Evolutionary conservation across 257 asterid genomes (phyloP).

Genomic region (Scutellaria galericulata): DNA sequence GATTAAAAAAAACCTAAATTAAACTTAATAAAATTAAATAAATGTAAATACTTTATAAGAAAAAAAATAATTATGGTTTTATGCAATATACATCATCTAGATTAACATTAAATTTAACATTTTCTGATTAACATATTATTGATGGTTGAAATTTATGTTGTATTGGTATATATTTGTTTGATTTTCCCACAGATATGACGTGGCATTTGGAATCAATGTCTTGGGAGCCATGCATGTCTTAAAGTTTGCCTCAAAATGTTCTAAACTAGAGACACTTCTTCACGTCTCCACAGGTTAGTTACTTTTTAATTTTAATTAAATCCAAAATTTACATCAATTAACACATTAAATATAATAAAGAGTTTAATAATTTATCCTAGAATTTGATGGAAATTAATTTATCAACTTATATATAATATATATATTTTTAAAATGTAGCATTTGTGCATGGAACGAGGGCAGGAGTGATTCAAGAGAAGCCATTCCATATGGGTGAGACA

Average conservation of each 20-base stretch:
- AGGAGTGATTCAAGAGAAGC: conserved; percentile 52
- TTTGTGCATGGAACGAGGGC: conserved; percentile 53
- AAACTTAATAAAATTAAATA: no score
- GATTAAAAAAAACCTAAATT: no score
- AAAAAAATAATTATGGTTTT: no score
- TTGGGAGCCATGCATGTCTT: conserved; percentile 50
- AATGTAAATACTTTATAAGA: no score
- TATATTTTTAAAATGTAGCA: conserved; percentile 25
- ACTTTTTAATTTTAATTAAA: background rate
- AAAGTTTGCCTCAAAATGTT: conserved; percentile 51
- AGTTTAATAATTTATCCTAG: background rate
- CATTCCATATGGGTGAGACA: conserved; percentile 52
- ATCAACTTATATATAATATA: background rate
- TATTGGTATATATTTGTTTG: background rate
- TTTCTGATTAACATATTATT: no score
- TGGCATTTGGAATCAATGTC: conserved; percentile 51
- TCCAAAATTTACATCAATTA: background rate
- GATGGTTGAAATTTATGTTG: no score
- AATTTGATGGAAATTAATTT: background rate
- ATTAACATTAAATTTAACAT: no score
- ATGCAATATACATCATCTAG: no score
- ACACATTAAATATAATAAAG: no score
- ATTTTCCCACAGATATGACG: conserved; percentile 50
- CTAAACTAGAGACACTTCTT: conserved; percentile 48
- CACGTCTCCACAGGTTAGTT: conserved; percentile 62